Evolutionary conservation across 805 yeast genomes (phyloP), one percentile per base, ranked within the genome.

Genomic region (Yarrowia deformans): DNA sequence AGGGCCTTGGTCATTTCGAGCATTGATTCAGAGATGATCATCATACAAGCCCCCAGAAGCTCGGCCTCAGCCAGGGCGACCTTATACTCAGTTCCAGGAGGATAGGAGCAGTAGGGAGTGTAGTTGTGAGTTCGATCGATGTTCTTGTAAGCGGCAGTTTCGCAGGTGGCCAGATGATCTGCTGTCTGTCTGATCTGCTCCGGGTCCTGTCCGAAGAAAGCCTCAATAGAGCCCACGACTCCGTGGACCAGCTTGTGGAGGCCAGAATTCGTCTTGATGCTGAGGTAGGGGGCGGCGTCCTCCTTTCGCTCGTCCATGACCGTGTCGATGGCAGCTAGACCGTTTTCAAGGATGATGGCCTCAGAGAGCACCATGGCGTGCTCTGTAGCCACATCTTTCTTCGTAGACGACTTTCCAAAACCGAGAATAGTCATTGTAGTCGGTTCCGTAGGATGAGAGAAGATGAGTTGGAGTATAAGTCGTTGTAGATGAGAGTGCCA

Each of bases 71-170:
- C 96, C 75, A 88, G 87, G 0, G 97, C 93, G 40, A 94, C 92
- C 29, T 94, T 93, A 78, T 89, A 95, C 78, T 93, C 97, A 0
- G 97, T 90, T 0, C 98, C 98, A 0, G 97, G 97, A 0, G 97
- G 97, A 77, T 90, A 93, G 3, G 55, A 48, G 56, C 68, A 48
- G 68, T 63, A 63, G 19, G 55, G 68, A 9, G 55, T 63, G 56
- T 63, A 63, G 55, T 48, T 48, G 23, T 39, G 45, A 5, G 56
- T 63, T 49, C 68, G 43, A 35, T 63, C 68, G 16, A 48, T 48
- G 68, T 49, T 49, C 35, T 49, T 48, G 56, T 63, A 48, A n/a
- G 68, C 68, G 12, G 56, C 43, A 5, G 55, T 48, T 10, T 63
- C 68, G 39, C 56, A 48, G 14, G 43, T 39, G 23, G 55, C 45